phyloP scores from a whole-genome alignment of 139 green algal genomes.

The Tetradesmus obliquus region DNA sequence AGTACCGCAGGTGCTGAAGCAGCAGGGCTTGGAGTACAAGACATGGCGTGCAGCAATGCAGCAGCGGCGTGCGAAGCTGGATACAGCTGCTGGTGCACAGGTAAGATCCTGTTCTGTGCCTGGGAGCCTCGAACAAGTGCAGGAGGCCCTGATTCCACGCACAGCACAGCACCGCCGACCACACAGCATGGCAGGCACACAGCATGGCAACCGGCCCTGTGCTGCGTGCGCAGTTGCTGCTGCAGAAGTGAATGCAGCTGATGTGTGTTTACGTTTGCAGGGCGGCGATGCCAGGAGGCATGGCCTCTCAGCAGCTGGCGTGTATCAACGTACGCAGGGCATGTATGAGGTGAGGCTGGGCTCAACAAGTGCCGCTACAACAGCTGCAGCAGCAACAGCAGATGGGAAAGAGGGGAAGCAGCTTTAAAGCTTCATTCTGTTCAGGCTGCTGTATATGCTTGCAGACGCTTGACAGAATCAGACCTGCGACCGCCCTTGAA shows the following conservation, averaged over 20 bases:
- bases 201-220: neutral
- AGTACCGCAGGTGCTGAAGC: conserved; percentile 29
- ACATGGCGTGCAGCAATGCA: neutral
- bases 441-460: too few species aligned
- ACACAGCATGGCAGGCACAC: neutral
- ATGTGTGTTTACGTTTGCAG: neutral
- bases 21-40: conserved; percentile 34
- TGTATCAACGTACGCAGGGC: conserved; percentile 17
- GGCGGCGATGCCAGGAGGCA: conserved; percentile 7
- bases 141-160: neutral
- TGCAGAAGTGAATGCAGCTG: neutral
- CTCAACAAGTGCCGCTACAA: neutral
- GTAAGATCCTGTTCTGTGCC: neutral
- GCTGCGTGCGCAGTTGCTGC: neutral
- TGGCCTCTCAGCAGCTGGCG: neutral
- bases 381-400: neutral
- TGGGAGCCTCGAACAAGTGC: neutral
- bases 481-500: too few species aligned
- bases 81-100: neutral
- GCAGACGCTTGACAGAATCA: too few species aligned
- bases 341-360: conserved; percentile 20
- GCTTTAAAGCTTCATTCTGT: too few species aligned
- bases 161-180: neutral
- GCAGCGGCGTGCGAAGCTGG: neutral
- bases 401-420: too few species aligned